Evolutionary conservation across 1,139 yeast genomes (phyloP).

Genomic region (Geotrichum cucujoidarum): DNA sequence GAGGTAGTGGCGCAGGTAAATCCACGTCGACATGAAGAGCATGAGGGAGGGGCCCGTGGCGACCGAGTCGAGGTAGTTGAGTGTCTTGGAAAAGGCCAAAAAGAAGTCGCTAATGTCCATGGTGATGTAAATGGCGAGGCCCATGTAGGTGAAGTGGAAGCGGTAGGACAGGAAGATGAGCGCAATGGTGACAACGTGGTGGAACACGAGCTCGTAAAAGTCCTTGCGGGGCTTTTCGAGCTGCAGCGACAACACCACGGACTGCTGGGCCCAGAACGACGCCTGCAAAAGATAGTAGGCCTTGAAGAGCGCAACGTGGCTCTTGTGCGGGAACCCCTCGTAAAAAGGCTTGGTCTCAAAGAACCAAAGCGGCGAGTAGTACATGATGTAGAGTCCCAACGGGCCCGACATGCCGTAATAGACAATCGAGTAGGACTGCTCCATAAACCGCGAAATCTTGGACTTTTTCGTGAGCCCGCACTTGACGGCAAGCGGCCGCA

Average conservation of each 20-base stretch:
- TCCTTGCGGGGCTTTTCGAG: constrained; percentile 95
- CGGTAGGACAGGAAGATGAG: constrained; percentile 86
- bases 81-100: constrained; percentile 73
- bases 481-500: constrained; percentile 61
- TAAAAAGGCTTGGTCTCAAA: constrained; percentile 82
- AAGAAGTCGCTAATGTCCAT: constrained; percentile 96
- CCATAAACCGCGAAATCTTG: constrained; percentile 79
- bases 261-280: constrained; percentile 96
- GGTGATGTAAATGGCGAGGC: constrained; percentile 81
- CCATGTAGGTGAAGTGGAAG: constrained; percentile 96
- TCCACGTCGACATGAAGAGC: constrained; percentile 70
- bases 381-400: constrained; percentile 85
- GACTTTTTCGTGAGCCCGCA: constrained; percentile 53
- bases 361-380: constrained; percentile 75
- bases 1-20: constrained; percentile 81
- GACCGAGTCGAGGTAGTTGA: constrained; percentile 73
- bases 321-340: constrained; percentile 72
- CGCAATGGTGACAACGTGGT: constrained; percentile 86
- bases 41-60: constrained; percentile 61
- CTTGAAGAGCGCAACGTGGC: constrained; percentile 68
- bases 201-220: constrained; percentile 83
- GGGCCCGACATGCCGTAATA: constrained; percentile 83
- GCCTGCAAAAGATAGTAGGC: constrained; percentile 87
- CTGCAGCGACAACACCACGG: constrained; percentile 72
- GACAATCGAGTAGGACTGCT: constrained; percentile 78